These are phyloP conservation scores for Colletotrichum godetiae DNA, from an alignment of 2,329 filamentous ascomycete genomes.

Conservation along the genomic window DNA sequence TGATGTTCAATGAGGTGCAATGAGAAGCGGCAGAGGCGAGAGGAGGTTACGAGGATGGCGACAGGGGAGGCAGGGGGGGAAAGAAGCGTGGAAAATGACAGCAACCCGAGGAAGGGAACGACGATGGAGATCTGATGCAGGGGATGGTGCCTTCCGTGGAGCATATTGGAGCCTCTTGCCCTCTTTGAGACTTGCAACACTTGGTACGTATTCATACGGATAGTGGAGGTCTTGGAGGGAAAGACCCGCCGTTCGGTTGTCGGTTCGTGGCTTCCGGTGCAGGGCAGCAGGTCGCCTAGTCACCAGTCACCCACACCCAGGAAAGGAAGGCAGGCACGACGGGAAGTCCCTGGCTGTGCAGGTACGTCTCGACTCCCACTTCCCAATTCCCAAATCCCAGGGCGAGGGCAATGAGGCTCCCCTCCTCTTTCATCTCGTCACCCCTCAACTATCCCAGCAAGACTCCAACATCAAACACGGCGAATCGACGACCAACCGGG, in stretches of 20 bases:
- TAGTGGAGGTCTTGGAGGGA: neutral
- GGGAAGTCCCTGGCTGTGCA: neutral
- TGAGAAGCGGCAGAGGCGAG: slow-evolving; percentile 15
- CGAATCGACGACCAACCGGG: neutral
- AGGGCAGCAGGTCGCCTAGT: neutral
- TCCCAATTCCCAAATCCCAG: neutral
- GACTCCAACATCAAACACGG: neutral
- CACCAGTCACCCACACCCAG: neutral
- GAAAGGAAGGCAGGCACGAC: neutral
- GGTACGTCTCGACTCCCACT: neutral
- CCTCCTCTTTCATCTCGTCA: neutral
- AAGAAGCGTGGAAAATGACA: slow-evolving; percentile 28
- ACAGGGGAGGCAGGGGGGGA: neutral
- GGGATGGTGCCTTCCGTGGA: neutral
- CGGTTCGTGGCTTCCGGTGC: slow-evolving; percentile 28
- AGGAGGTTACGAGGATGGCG: slow-evolving; percentile 14
- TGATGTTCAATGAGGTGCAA: slow-evolving; percentile 7
- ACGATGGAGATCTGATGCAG: slow-evolving; percentile 31
- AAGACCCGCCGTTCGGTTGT: slow-evolving; percentile 24
- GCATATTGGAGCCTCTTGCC: neutral
- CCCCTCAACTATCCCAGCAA: neutral
- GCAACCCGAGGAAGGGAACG: slow-evolving; percentile 26
- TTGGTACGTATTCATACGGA: no score
- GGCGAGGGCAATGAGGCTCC: neutral
- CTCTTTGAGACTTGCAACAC: no score